Percentiles rank a stretch among this genome's conserved stretches.
Evolutionary conservation across 805 yeast genomes (phyloP).

Genomic region (Kregervanrija pseudodelftensis): DNA sequence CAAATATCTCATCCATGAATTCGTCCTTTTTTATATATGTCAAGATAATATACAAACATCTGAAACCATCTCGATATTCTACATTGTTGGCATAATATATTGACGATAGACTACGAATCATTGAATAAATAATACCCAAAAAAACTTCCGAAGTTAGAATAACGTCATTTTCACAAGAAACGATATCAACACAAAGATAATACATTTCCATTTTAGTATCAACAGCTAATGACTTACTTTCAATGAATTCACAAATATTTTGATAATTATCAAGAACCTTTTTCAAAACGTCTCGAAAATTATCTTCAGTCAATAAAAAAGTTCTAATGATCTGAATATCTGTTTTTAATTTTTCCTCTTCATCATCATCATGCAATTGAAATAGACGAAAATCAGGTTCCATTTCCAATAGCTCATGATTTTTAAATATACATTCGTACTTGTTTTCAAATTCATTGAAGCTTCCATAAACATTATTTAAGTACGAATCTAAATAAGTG

Average conservation of each 20-base stretch:
- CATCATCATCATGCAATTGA: too few species aligned
- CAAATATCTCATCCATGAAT: conserved; percentile 2
- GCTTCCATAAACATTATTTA: conserved; percentile 5
- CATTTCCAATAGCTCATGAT: too few species aligned
- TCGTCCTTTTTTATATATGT: conserved; percentile 1
- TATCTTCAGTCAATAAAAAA: too few species aligned
- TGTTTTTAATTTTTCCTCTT: too few species aligned
- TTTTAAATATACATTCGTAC: too few species aligned
- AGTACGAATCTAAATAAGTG: conserved; percentile 2
- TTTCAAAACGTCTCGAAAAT: too few species aligned
- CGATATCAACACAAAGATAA: not conserved
- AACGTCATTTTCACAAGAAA: conserved; percentile 3
- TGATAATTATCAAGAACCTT: too few species aligned
- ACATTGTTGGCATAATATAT: not conserved
- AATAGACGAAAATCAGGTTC: too few species aligned
- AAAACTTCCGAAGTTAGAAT: conserved; percentile 1
- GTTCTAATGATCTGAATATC: too few species aligned
- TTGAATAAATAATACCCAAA: not conserved
- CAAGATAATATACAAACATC: conserved; percentile 1
- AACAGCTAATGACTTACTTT: not conserved
- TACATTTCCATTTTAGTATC: conserved; percentile 2
- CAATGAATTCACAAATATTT: not conserved
- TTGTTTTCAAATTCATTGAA: conserved; percentile 3
- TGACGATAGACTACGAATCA: not conserved
- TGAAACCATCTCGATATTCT: conserved; percentile 2